Percentiles rank a stretch among this genome's conserved stretches.
Conservation (phyloP, 2,329 filamentous ascomycete species). For the Trichoderma sp. region DNA sequence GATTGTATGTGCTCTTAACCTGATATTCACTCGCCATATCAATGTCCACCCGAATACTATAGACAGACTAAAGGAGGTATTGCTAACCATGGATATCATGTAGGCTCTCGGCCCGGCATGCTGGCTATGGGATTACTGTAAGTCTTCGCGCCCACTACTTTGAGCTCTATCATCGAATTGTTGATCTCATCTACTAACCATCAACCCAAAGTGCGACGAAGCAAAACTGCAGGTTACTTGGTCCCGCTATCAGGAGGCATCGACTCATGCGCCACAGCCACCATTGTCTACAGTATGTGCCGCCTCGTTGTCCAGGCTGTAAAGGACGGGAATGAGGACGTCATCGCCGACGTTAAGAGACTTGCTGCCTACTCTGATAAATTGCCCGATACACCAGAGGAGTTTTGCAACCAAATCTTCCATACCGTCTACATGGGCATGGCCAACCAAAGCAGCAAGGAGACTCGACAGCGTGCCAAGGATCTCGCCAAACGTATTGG, state of each 20-base stretch:
- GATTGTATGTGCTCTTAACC: slow-evolving; percentile 38
- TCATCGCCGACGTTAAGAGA: slow-evolving; percentile 28
- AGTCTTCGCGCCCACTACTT: background rate
- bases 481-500: slow-evolving; percentile 62
- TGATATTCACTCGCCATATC: background rate
- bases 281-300: slow-evolving; percentile 49
- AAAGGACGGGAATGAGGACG: slow-evolving; percentile 32
- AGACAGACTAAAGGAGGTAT: background rate
- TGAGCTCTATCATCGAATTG: background rate
- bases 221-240: slow-evolving; percentile 50
- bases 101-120: slow-evolving; percentile 57
- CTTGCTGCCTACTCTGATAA: slow-evolving; percentile 22
- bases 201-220: slow-evolving; percentile 35
- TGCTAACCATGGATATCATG: background rate
- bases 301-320: slow-evolving; percentile 54
- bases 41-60: background rate
- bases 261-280: slow-evolving; percentile 49
- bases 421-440: slow-evolving; percentile 48
- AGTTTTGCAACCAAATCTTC: background rate
- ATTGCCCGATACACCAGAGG: slow-evolving; percentile 42
- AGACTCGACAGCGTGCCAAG: slow-evolving; percentile 61
- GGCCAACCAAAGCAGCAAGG: slow-evolving; percentile 59
- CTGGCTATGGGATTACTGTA: slow-evolving; percentile 65
- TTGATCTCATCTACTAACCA: background rate
- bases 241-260: slow-evolving; percentile 55